Evolutionary conservation across 2,329 filamentous ascomycete species (phyloP), one percentile per base, ranked within the genome.

Genomic region (Sphaerostilbella broomeana): DNA sequence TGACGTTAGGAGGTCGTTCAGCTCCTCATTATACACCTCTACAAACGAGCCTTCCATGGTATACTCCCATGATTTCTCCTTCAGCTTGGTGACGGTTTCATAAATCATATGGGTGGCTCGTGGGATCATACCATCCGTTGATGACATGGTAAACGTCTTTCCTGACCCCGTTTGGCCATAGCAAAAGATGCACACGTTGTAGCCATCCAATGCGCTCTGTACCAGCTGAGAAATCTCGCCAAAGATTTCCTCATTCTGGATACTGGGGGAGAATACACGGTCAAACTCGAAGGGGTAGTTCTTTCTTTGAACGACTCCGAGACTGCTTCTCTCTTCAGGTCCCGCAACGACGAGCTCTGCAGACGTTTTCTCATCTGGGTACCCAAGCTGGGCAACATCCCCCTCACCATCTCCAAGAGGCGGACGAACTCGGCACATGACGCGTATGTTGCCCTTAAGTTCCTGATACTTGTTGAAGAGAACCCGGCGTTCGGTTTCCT

Each of bases 151-250:
- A 57, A 83, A 86, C 0, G 92, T 98, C 70, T 98, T 98, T 44
- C 92, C 92, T 13, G 89, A 92, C 4, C 92, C 92, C 0, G 92
- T 98, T 62, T 98, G 92, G 29, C 92, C 92, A 57, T 98, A 98
- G 58, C 89, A 95, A 65, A 98, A 95, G 47, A 98, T 97, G 63
- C 90, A 97, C 36, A 98, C 92, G 51, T 97, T 98, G 68, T 95
- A 98, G 1, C 92, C 92, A 55, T 98, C 92, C 26, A 98, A 72
- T 0, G 94, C 92, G 51, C 86, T 94, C 63, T 98, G 92, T 1
- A 98, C 89, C 22, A 98, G 76, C 58, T 98, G 92, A 41, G 87
- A 94, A 57, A 97, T 97, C 58, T 98, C 92, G 40, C 86, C 86
- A 57, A 98, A 98, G 1, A 98, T 81, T 49, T 94, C 84, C 13